These are phyloP conservation scores for Rhexocercosporidium sp. DNA, from an alignment of 2,329 filamentous ascomycete species.

Conservation along the genomic window DNA sequence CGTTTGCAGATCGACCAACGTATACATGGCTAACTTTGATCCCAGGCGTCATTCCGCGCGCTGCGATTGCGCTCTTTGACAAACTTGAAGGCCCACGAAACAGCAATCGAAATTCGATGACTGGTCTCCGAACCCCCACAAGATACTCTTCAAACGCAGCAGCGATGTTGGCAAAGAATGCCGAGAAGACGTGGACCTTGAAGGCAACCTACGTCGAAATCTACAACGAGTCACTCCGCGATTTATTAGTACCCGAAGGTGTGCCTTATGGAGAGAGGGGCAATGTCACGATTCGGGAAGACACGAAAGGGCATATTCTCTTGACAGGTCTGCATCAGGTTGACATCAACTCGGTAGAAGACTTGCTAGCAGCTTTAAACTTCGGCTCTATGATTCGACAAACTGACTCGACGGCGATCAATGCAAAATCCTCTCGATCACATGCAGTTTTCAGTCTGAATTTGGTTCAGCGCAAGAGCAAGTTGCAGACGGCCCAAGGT, in stretches of 20 bases:
- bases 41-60: conserved; percentile 91
- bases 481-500: conserved; percentile 55
- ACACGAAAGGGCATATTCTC: conserved; percentile 91
- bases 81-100: conserved; percentile 67
- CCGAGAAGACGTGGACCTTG: conserved; percentile 84
- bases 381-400: conserved; percentile 94
- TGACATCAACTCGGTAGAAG: conserved; percentile 88
- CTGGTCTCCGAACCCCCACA: conserved; percentile 79
- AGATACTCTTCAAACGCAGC: conserved; percentile 67
- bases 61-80: conserved; percentile 85
- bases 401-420: conserved; percentile 95
- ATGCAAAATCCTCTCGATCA: conserved; percentile 95
- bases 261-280: conserved; percentile 72
- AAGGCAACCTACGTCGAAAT: conserved; percentile 97
- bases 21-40: conserved; percentile 28
- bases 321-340: conserved; percentile 89
- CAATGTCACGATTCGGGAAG: conserved; percentile 90
- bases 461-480: conserved; percentile 81
- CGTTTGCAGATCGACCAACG: neutral
- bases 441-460: conserved; percentile 98
- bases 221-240: conserved; percentile 94
- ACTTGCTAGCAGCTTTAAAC: conserved; percentile 86
- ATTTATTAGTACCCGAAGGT: conserved; percentile 82
- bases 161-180: conserved; percentile 33
- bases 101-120: conserved; percentile 69